phyloP scores from a whole-genome alignment of 2,329 filamentous ascomycete genomes.

The Botrytis sinoallii region DNA sequence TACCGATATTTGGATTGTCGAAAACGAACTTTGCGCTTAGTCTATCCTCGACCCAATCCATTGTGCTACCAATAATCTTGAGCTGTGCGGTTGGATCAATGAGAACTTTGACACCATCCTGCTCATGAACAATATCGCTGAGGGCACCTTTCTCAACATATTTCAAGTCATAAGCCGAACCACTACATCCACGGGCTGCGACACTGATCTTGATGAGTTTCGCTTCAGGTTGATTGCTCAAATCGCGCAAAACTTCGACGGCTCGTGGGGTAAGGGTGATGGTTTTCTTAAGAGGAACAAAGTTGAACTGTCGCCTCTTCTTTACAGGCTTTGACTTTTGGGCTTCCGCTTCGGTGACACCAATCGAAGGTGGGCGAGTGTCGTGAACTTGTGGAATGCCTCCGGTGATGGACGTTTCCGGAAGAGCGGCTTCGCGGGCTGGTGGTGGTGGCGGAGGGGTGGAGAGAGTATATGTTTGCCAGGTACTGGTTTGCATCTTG shows the following conservation, averaged over 20 bases:
- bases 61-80: slow-evolving; percentile 97
- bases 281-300: slow-evolving; percentile 83
- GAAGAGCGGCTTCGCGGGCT: slow-evolving; percentile 52
- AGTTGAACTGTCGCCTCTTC: slow-evolving; percentile 55
- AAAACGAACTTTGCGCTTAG: slow-evolving; percentile 90
- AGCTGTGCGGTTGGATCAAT: slow-evolving; percentile 97
- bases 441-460: slow-evolving; percentile 45
- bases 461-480: slow-evolving; percentile 55
- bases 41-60: slow-evolving; percentile 99
- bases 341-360: slow-evolving; percentile 60
- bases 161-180: slow-evolving; percentile 88
- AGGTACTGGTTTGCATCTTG: slow-evolving; percentile 63
- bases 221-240: slow-evolving; percentile 82
- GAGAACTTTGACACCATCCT: slow-evolving; percentile 92
- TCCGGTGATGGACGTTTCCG: slow-evolving; percentile 59
- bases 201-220: slow-evolving; percentile 95
- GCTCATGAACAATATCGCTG: slow-evolving; percentile 90
- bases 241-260: slow-evolving; percentile 69
- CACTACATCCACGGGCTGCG: slow-evolving; percentile 90
- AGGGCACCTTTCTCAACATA: slow-evolving; percentile 87
- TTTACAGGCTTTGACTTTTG: slow-evolving; percentile 62
- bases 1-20: slow-evolving; percentile 96
- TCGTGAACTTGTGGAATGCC: slow-evolving; percentile 43
- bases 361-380: slow-evolving; percentile 47
- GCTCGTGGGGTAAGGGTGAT: slow-evolving; percentile 82